phyloP scores from a whole-genome alignment of 371 early-diverging fungal genomes.

The Lichtheimia corymbifera region DNA sequence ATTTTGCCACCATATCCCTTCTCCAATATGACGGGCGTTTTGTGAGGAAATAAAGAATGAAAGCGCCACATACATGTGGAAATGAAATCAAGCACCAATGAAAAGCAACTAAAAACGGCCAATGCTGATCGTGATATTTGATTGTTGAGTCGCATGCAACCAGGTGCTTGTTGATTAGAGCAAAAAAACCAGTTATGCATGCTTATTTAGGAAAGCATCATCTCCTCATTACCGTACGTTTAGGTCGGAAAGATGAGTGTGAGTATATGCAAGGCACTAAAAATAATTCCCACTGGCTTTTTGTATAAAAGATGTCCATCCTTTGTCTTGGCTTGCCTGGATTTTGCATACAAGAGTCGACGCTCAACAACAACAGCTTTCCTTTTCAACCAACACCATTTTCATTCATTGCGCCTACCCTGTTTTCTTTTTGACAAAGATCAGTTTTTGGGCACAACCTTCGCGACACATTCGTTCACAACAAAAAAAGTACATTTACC shows the following conservation, averaged over 20 bases:
- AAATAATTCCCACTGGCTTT: not conserved
- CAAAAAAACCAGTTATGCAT: conserved; percentile 3
- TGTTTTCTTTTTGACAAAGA: conserved; percentile 11
- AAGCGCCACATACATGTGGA: too few relatives aligned
- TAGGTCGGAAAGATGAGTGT: too few relatives aligned
- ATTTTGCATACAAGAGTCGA: too few relatives aligned
- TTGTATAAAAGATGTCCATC: not conserved
- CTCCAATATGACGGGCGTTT: not conserved
- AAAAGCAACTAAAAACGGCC: not conserved
- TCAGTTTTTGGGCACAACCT: not conserved
- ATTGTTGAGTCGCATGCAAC: not conserved
- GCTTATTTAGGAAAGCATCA: conserved; percentile 2
- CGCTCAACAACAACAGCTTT: too few relatives aligned
- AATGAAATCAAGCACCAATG: conserved; percentile 3
- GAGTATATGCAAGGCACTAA: conserved; percentile 1
- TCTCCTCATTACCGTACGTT: too few relatives aligned
- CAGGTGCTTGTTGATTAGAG: conserved; percentile 5
- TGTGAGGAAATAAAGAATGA: not conserved
- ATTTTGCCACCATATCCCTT: not conserved
- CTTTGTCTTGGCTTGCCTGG: too few relatives aligned
- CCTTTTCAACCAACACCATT: not conserved
- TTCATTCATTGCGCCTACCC: conserved; percentile 18
- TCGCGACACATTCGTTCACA: conserved; percentile 2
- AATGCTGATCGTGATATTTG: conserved; percentile 1
- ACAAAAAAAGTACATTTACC: conserved; percentile 1